Conservation (phyloP, 2,329 filamentous ascomycete genomes). For the Penicillium janthinellum region DNA sequence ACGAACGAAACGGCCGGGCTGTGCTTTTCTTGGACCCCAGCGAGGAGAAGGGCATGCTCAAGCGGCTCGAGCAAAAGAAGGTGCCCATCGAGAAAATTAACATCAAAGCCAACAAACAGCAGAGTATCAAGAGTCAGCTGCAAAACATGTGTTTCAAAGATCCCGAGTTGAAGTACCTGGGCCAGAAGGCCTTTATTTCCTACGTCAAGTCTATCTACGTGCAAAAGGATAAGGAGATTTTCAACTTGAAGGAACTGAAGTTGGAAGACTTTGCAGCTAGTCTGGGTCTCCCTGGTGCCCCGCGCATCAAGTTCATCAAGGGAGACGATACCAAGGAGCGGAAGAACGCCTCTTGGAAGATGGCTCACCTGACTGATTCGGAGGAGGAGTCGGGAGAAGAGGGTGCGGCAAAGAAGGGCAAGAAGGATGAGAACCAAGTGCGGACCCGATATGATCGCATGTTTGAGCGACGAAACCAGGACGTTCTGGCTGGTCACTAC, state of each 20-base stretch:
- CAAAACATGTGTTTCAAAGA: constrained; percentile 97
- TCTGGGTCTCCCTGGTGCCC: constrained; percentile 84
- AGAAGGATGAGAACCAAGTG: constrained; percentile 65
- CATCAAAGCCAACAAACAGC: constrained; percentile 84
- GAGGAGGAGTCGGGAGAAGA: constrained; percentile 55
- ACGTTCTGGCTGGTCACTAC: constrained; percentile 93
- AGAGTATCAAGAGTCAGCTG: constrained; percentile 78
- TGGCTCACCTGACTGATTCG: constrained; percentile 60
- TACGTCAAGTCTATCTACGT: constrained; percentile 84
- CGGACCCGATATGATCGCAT: constrained; percentile 96
- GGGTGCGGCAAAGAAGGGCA: constrained; percentile 54
- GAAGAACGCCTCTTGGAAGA: constrained; percentile 80
- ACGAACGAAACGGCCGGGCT: constrained; percentile 81
- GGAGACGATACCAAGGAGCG: constrained; percentile 81
- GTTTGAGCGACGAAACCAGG: constrained; percentile 96
- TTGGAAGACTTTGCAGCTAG: constrained; percentile 84
- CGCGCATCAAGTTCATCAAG: constrained; percentile 90
- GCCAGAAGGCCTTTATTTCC: constrained; percentile 92
- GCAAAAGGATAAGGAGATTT: constrained; percentile 89
- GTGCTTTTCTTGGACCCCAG: constrained; percentile 90
- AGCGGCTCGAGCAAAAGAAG: constrained; percentile 81
- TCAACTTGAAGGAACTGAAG: constrained; percentile 79
- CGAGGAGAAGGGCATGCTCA: constrained; percentile 90
- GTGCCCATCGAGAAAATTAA: constrained; percentile 86
- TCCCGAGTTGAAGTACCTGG: constrained; percentile 88